Base-by-base conservation (phyloP, 2,329 filamentous ascomycete genomes). In the Verticillium nubilum region DNA sequence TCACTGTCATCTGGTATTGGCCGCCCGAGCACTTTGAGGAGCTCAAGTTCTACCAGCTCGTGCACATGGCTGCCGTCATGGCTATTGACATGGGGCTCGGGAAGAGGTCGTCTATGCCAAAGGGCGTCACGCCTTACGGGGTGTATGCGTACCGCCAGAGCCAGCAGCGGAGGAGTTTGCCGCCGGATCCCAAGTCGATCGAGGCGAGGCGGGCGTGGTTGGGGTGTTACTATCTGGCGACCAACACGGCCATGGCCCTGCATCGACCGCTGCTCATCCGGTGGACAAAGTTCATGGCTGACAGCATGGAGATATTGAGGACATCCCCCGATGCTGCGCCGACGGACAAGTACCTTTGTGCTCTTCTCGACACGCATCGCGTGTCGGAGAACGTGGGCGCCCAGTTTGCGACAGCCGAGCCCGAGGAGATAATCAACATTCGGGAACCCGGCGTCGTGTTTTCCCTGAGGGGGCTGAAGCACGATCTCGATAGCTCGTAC, bases 11-110 rank as follows among this genome's bases (percentile, higher is more conserved):
- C 23, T 96, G 92, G 90, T 96, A 96, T 71, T 87, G 86, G 71
- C 91, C 91, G 17, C 92, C 92, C 0, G 87, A 94, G 65, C 84
- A 90, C 66, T 90, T 90, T 61, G 91, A 96, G 68, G 89, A 95
- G 74, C 85, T 94, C 68, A 95, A 95, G 70, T 96, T 95, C 71
- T 96, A 95, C 74, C 90, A 94, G 75, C 82, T 95, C 64, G 86
- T 92, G 53, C 91, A 96, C 70, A 86, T 91, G 68, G 89, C 90
- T 2, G 88, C 88, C 54, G 83, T 91, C 66, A 91, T 96, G 87
- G 89, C 88, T 27, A 86, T 96, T 58, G 92, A 96, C 66, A 82
- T 96, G 33, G 92, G 92, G 0, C 82, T 96, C 6, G 90, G 88
- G 17, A 83, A 84, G 63, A 78, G 58, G 80, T 23, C 37, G 5